phyloP scores from a whole-genome alignment of 768 basidiomycete genomes.

The Mycena floridula region DNA sequence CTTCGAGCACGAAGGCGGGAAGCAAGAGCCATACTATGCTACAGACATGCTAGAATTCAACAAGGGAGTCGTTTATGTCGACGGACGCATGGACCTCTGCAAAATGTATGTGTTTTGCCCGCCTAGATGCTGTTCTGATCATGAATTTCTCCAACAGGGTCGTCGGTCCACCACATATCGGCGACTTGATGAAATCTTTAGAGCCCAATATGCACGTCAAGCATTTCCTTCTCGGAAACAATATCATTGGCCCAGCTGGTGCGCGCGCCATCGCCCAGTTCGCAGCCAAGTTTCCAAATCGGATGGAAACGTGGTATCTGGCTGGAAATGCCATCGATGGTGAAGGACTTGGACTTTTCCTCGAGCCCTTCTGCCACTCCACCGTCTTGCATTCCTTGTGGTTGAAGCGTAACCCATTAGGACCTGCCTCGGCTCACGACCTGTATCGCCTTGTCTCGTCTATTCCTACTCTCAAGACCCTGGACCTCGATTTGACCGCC shows the following conservation, averaged over 20 bases:
- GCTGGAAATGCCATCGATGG: conserved; percentile 11
- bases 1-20: not conserved
- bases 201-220: conserved; percentile 8
- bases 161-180: conserved; percentile 12
- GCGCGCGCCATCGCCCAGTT: conserved; percentile 11
- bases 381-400: conserved; percentile 9
- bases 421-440: conserved; percentile 5
- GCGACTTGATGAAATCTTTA: conserved; percentile 10
- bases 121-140: not conserved
- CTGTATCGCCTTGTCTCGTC: conserved; percentile 9
- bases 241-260: conserved; percentile 11
- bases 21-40: conserved; percentile 1
- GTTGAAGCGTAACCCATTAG: conserved; percentile 14
- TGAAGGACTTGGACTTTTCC: conserved; percentile 7
- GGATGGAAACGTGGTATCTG: conserved; percentile 13
- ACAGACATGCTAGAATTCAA: conserved; percentile 14
- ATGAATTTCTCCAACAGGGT: conserved; percentile 1
- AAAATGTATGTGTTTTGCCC: conserved; percentile 4
- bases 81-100: conserved; percentile 12
- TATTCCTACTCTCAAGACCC: conserved; percentile 10
- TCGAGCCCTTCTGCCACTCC: conserved; percentile 10
- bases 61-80: conserved; percentile 12
- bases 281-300: conserved; percentile 8
- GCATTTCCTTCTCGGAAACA: conserved; percentile 13
- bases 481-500: conserved; percentile 11